Evolutionary conservation across 345 rosid genomes (phyloP).

Genomic region (Xanthoceras sorbifolium): DNA sequence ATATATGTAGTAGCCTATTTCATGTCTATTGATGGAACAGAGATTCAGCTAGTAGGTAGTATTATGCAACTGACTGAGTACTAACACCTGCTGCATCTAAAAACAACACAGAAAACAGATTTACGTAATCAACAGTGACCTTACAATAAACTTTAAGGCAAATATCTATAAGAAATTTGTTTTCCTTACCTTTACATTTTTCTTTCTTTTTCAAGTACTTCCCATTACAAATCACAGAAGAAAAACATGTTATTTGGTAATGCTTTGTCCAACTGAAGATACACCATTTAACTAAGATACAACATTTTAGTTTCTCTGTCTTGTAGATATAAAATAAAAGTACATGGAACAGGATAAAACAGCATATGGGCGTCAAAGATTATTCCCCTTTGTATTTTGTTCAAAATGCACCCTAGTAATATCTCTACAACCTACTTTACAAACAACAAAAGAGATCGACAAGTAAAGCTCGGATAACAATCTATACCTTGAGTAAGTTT

Average conservation of each 20-base stretch:
- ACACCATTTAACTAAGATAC: not conserved
- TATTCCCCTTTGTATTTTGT: constrained; percentile 1
- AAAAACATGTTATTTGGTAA: not conserved
- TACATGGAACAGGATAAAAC: not conserved
- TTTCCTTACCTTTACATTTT: not conserved
- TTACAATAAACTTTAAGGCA: not conserved
- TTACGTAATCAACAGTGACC: not conserved
- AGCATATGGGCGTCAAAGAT: not conserved
- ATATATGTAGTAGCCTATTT: not conserved
- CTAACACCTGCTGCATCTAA: not conserved
- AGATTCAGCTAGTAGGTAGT: not conserved
- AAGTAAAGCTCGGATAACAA: not conserved
- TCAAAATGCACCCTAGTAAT: not conserved
- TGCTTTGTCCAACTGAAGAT: not conserved
- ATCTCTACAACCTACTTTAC: not conserved
- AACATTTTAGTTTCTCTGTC: not conserved
- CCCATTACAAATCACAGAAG: not conserved
- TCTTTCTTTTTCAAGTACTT: not conserved
- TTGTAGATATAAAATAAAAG: not conserved
- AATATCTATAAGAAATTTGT: not conserved
- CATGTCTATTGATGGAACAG: not conserved
- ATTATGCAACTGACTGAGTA: not conserved
- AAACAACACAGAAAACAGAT: not conserved
- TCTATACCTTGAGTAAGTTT: constrained; percentile 78
- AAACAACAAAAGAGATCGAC: not conserved